Evolutionary conservation across 140 eudicot genomes (phyloP).

Genomic region (Stevia rebaudiana): DNA sequence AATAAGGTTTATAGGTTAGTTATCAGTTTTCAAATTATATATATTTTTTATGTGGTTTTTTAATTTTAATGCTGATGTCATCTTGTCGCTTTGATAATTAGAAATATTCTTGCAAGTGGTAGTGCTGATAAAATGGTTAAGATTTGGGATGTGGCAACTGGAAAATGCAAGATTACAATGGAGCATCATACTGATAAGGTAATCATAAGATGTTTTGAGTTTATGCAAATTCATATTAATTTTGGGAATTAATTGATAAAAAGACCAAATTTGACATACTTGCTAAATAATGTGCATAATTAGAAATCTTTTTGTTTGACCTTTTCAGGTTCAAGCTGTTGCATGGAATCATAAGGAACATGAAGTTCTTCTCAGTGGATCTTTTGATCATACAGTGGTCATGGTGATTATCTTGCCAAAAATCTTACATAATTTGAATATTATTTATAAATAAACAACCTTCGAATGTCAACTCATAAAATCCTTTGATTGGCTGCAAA

Average conservation of each 20-base stretch:
- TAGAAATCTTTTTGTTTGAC: not conserved
- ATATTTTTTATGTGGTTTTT: not conserved
- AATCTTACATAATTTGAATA: not conserved
- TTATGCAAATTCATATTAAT: not conserved
- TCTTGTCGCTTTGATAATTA: constrained; percentile 18
- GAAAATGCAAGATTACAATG: constrained; percentile 63
- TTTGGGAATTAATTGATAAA: not conserved
- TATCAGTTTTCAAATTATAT: not conserved
- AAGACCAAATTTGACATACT: not conserved
- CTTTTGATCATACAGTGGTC: constrained; percentile 85
- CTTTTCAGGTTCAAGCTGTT: constrained; percentile 79
- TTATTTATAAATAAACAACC: no score
- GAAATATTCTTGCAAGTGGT: constrained; percentile 91
- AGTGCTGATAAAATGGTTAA: constrained; percentile 91
- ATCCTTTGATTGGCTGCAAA: not conserved
- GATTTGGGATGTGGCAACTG: constrained; percentile 85
- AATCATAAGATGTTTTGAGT: not conserved
- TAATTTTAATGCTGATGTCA: not conserved
- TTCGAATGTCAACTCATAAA: not conserved
- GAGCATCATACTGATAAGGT: constrained; percentile 94
- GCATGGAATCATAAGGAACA: constrained; percentile 77
- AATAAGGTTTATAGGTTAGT: constrained; percentile 76
- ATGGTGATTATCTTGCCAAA: constrained; percentile 45
- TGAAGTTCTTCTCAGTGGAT: constrained; percentile 84
- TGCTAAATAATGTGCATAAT: not conserved